phyloP scores from a whole-genome alignment of 495 filamentous ascomycete genomes.

The Ramalina peruviana region DNA sequence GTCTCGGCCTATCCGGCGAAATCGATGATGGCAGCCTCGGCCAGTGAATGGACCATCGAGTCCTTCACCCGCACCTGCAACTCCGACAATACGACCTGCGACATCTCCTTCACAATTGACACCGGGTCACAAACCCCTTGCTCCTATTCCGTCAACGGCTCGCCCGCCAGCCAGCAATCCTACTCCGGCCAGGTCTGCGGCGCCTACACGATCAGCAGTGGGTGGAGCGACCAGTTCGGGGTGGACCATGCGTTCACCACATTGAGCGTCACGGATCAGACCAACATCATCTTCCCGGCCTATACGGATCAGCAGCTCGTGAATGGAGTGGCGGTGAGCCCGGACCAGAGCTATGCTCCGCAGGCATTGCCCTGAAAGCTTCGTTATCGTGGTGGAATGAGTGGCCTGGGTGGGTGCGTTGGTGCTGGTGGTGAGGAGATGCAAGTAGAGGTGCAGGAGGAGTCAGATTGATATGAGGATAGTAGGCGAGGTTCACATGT shows the following conservation, averaged over 20 bases:
- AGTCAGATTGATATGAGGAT: too few species aligned
- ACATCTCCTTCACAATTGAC: conserved; percentile 34
- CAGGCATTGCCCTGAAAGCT: background rate
- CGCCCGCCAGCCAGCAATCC: conserved; percentile 26
- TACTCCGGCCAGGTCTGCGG: conserved; percentile 31
- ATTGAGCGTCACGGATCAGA: conserved; percentile 31
- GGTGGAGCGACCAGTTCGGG: conserved; percentile 44
- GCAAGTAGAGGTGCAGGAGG: too few species aligned
- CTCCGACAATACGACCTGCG: conserved; percentile 29
- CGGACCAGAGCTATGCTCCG: conserved; percentile 35
- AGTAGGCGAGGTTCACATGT: too few species aligned
- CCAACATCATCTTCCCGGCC: conserved; percentile 33
- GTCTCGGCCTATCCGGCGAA: conserved; percentile 26
- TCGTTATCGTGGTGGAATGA: background rate
- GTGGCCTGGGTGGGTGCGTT: too few species aligned
- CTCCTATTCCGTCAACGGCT: conserved; percentile 28
- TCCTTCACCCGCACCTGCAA: conserved; percentile 35
- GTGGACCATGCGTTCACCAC: conserved; percentile 39
- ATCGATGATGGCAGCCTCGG: conserved; percentile 27
- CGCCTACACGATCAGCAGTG: conserved; percentile 34
- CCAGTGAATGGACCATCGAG: conserved; percentile 34
- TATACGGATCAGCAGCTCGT: conserved; percentile 34
- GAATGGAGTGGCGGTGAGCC: conserved; percentile 32
- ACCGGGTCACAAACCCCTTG: conserved; percentile 21
- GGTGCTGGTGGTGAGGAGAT: too few species aligned